Evolutionary conservation across 1,139 yeast genomes (phyloP).

Genomic region (Debaryomycetaceae sp.): DNA sequence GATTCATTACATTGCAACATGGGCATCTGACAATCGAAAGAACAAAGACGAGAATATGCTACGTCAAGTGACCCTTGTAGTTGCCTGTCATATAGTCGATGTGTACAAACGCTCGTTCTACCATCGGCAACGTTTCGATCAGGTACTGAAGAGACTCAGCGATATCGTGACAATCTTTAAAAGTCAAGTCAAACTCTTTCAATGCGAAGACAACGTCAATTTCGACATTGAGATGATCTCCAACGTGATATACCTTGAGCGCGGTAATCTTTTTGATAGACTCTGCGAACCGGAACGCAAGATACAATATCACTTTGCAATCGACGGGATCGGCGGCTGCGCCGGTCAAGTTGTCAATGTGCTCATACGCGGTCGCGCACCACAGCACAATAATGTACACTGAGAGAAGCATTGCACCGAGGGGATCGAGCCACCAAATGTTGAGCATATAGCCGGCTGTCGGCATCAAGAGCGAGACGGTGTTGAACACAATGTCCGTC

Average conservation of each 20-base stretch:
- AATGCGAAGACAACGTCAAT: conserved; percentile 58
- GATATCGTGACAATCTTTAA: conserved; percentile 67
- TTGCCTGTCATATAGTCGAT: conserved; percentile 57
- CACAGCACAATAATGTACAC: conserved; percentile 55
- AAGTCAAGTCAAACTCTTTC: conserved; percentile 28
- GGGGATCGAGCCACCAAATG: conserved; percentile 65
- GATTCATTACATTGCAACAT: no score
- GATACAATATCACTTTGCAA: conserved; percentile 54
- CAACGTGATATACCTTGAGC: conserved; percentile 66
- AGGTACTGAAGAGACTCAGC: conserved; percentile 80
- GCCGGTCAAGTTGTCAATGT: conserved; percentile 66
- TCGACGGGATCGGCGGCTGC: conserved; percentile 57
- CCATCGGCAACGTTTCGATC: conserved; percentile 63
- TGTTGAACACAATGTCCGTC: conserved; percentile 59
- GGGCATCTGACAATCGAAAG: no score
- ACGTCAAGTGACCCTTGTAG: conserved; percentile 37
- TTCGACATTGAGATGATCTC: conserved; percentile 68
- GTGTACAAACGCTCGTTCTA: conserved; percentile 76
- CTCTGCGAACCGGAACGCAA: conserved; percentile 61
- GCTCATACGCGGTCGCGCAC: conserved; percentile 56
- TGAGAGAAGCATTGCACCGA: conserved; percentile 59
- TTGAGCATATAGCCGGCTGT: conserved; percentile 39
- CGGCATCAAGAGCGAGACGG: conserved; percentile 64
- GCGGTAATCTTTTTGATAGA: conserved; percentile 56
- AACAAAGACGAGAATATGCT: no score